Base-by-base conservation (phyloP, 495 filamentous ascomycete species). In the Staphylotrichum longicolle region DNA sequence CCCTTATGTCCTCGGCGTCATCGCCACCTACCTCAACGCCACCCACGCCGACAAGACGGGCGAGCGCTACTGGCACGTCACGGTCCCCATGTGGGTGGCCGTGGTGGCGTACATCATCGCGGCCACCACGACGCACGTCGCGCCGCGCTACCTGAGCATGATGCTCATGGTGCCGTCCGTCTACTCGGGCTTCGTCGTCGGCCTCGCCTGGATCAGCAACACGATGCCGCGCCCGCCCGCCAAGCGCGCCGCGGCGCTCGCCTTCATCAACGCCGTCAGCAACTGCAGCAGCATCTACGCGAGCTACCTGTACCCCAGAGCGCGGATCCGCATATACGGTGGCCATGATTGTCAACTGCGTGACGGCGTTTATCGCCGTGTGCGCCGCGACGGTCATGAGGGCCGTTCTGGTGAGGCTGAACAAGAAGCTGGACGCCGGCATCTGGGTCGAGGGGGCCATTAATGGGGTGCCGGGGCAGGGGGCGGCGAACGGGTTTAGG, bases 241-340 rank as follows among this genome's bases (percentile, higher is more conserved):
- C 0, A 96, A 96, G 75, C 86, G 90, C 59, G 90, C 91, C 1
- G 91, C 90, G 2, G 89, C 89, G 0, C 74, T 93, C 3, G 91
- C 91, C 9, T 83, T 85, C 61, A 91, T 93, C 70, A 96, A 96
- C 66, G 88, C 89, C 5, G 81, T 93, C 27, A 83, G 83, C n/a
- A 94, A 93, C 67, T 76, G 80, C 11, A 83, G 83, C 51, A 84
- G 79, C 55, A 93, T 94, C 68, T 94, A 90, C 67, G 88, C 88
- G 2, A 82, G 78, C 53, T 94, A 92, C 66, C 83, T 93, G 83
- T 77, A 75, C 66, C 76, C 70, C 50, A 74, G 42, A 70, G 66
- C 37, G 76, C 74, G 58, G 72, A 65, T 8, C 81, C 80, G 5
- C 70, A 70, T 84, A 84, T 61, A 79, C 87, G 6, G 77, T 88